These are phyloP conservation scores for Penicillium sp. DNA, from an alignment of 2,329 filamentous ascomycete species.

Conservation along the genomic window DNA sequence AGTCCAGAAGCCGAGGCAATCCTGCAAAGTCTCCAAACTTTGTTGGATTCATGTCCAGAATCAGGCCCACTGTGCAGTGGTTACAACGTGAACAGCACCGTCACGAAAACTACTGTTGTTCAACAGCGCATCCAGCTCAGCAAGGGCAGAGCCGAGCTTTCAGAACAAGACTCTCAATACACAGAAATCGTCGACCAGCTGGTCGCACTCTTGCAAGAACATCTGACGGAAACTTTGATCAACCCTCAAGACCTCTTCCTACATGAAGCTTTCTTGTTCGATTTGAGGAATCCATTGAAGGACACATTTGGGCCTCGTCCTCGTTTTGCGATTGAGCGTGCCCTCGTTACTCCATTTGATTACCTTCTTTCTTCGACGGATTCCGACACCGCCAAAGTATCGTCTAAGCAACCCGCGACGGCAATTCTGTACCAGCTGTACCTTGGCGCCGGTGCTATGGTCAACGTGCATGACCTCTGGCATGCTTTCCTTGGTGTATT, in stretches of 20 bases:
- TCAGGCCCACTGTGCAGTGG: constrained; percentile 67
- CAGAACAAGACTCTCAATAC: constrained; percentile 57
- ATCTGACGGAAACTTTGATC: constrained; percentile 50
- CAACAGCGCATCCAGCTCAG: constrained; percentile 61
- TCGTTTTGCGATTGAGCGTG: constrained; percentile 61
- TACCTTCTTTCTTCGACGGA: constrained; percentile 58
- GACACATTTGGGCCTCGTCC: constrained; percentile 61
- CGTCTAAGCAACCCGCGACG: constrained; percentile 58
- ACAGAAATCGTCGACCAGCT: constrained; percentile 55
- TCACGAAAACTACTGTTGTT: constrained; percentile 59
- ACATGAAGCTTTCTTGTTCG: constrained; percentile 61
- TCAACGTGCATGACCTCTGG: constrained; percentile 65
- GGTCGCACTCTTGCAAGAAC: constrained; percentile 46
- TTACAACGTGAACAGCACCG: constrained; percentile 67
- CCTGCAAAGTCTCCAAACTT: constrained; percentile 48
- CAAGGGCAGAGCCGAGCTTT: constrained; percentile 58
- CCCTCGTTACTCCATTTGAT: constrained; percentile 60
- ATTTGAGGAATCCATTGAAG: constrained; percentile 58
- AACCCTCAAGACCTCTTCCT: constrained; percentile 55
- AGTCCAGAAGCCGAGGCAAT: constrained; percentile 44
- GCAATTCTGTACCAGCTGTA: constrained; percentile 65
- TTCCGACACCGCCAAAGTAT: constrained; percentile 37
- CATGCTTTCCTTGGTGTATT: constrained; percentile 61
- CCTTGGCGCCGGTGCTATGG: constrained; percentile 61
- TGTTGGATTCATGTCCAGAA: constrained; percentile 51